Percentiles rank a stretch among this genome's conserved stretches.
phyloP scores from a whole-genome alignment of 2,329 filamentous ascomycete species.

The Penicillium fuscoglaucum region DNA sequence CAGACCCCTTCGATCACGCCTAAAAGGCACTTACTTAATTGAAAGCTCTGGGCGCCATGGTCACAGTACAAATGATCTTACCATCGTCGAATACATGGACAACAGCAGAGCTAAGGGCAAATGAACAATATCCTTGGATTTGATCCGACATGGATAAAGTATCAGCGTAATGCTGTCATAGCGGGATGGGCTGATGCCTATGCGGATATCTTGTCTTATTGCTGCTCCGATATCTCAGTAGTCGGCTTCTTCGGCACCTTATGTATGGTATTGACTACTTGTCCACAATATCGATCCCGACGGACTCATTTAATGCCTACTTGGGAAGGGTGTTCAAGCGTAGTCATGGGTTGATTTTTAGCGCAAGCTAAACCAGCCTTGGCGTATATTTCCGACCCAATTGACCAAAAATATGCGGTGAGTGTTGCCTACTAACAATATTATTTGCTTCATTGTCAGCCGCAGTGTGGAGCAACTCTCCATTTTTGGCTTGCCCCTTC shows the following conservation, averaged over 20 bases:
- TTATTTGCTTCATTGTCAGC: constrained; percentile 33
- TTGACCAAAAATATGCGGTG: neutral
- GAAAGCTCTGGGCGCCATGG: constrained; percentile 49
- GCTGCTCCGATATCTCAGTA: constrained; percentile 45
- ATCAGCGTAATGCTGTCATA: neutral
- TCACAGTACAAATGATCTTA: constrained; percentile 30
- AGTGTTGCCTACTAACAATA: neutral
- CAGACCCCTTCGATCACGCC: constrained; percentile 57
- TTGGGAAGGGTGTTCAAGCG: constrained; percentile 46
- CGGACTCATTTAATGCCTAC: constrained; percentile 44
- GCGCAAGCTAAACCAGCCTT: constrained; percentile 34
- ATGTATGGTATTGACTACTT: constrained; percentile 41
- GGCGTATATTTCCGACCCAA: neutral
- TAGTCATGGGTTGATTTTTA: constrained; percentile 27
- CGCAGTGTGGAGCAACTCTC: constrained; percentile 14
- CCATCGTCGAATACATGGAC: constrained; percentile 34
- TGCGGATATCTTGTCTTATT: constrained; percentile 50
- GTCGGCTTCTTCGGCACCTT: constrained; percentile 47
- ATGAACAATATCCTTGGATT: constrained; percentile 50
- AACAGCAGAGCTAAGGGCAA: constrained; percentile 48
- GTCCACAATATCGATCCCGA: constrained; percentile 50
- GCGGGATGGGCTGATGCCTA: constrained; percentile 25
- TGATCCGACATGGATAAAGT: constrained; percentile 35
- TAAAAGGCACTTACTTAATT: constrained; percentile 49
- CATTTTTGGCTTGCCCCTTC: neutral